Base-by-base conservation (phyloP, 495 filamentous ascomycete genomes). In the Penicillium chermesinum region DNA sequence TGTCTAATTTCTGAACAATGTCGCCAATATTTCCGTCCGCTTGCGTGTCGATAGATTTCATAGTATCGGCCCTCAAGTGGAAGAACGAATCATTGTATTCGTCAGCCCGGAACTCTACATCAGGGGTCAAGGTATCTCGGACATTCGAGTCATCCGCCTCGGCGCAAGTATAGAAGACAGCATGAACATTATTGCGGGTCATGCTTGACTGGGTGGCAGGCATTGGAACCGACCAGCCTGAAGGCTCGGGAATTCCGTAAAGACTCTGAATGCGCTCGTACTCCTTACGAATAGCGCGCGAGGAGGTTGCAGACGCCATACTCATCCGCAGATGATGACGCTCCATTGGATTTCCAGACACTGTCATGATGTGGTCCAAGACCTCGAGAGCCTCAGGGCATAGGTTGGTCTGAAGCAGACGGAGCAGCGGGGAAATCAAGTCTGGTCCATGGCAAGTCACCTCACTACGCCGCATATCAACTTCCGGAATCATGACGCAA, bases 281-380 rank as follows among this genome's bases (percentile, higher is more conserved):
- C 63, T 96, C 89, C 59, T 96, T 96, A 34, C 87, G 82, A 39
- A 91, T 84, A 0, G 85, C 83, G 52, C 87, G 85, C 1, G 89
- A 91, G 15, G 86, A 86, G 17, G 81, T 81, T 32, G 84, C 78
- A 7, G 71, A 74, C 6, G 87, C 88, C 86, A 97, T 95, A 67
- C 89, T 95, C 93, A 97, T 99, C 17, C 93, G 81, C 36, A 99
- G 71, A 55, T 96, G 89, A 55, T 95, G 88, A 49, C 85, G 85
- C 67, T 96, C 91, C 81, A 95, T 88, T 2, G 90, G 83, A 15
- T 90, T 95, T 0, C 88, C 88, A 0, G 90, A 87, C 73, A 99
- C 91, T 21, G 84, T 87, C 79, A 96, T 89, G 60, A 96, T 91
- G 46, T 94, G 84, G 63, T 97, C 93, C 44, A 99, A 71, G 10